phyloP scores from a whole-genome alignment of 305 asterid species.

The Solanum hybrid region DNA sequence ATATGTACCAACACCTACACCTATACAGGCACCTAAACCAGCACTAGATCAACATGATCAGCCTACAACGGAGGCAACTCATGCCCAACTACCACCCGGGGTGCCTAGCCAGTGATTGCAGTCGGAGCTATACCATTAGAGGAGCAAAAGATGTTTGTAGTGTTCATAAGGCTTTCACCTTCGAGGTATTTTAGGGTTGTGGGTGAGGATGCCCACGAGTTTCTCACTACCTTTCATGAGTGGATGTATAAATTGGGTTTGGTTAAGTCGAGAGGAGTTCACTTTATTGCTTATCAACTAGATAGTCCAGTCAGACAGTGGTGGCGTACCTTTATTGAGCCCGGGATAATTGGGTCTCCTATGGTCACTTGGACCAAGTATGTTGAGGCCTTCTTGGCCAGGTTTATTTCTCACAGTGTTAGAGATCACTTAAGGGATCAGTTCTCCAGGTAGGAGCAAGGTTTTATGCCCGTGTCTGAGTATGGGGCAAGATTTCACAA shows the following conservation, averaged over 20 bases:
- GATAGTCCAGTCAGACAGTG: no score
- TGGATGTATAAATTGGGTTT: no score
- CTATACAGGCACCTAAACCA: no score
- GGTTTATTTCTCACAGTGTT: not conserved
- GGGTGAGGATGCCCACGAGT: no score
- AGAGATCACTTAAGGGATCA: not conserved
- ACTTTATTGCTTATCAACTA: no score
- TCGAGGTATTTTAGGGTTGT: no score
- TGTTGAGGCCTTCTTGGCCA: not conserved
- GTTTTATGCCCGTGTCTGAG: not conserved
- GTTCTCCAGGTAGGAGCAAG: not conserved
- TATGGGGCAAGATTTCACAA: not conserved
- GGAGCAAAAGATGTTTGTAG: not conserved
- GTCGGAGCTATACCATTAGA: not conserved
- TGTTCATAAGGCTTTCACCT: not conserved
- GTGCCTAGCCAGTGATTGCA: not conserved
- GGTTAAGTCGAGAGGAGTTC: no score
- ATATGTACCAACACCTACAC: not conserved
- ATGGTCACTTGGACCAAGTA: not conserved
- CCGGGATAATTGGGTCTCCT: not conserved
- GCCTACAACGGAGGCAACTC: not conserved
- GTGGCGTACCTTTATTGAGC: no score
- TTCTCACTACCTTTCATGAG: no score
- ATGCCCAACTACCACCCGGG: not conserved
- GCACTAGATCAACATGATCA: not conserved